Evolutionary conservation across 176 grass and related monocot genomes (phyloP).

Genomic region (Eleusine coracana): DNA sequence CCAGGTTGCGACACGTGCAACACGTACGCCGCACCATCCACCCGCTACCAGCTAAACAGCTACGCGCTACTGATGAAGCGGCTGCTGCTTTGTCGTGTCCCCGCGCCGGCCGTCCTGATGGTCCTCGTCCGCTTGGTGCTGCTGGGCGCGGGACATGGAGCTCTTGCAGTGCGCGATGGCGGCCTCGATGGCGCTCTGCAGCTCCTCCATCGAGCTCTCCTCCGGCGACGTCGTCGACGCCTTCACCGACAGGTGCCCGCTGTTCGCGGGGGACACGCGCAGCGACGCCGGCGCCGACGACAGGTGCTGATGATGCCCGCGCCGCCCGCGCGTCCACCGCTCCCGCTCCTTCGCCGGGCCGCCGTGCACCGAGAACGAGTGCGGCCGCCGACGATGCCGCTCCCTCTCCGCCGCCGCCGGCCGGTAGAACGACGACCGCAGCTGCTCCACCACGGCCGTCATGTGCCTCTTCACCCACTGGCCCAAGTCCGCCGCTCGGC

Average conservation of each 20-base stretch:
- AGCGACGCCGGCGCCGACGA: constrained; percentile 89
- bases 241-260: constrained; percentile 76
- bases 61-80: constrained; percentile 33
- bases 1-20: not conserved
- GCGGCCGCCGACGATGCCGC: constrained; percentile 55
- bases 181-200: constrained; percentile 89
- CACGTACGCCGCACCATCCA: not conserved
- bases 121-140: constrained; percentile 14
- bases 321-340: constrained; percentile 33
- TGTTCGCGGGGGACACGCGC: constrained; percentile 72
- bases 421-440: constrained; percentile 55
- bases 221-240: constrained; percentile 72
- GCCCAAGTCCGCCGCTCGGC: constrained; percentile 55
- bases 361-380: constrained; percentile 65
- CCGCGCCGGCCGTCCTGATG: not conserved
- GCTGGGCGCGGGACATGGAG: constrained; percentile 51
- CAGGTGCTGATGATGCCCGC: constrained; percentile 36
- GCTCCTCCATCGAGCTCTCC: constrained; percentile 94
- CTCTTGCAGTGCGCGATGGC: constrained; percentile 99
- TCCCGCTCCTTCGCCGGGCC: constrained; percentile 8
- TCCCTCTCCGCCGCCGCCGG: constrained; percentile 41
- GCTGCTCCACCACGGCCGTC: constrained; percentile 66
- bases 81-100: not conserved
- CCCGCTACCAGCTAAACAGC: not conserved
- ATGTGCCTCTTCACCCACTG: constrained; percentile 73